A percentile compares a stretch with the other conserved stretches of the same genome.
phyloP scores from a whole-genome alignment of 2,329 filamentous ascomycete genomes.

The Phaeosphaeriaceae sp. region DNA sequence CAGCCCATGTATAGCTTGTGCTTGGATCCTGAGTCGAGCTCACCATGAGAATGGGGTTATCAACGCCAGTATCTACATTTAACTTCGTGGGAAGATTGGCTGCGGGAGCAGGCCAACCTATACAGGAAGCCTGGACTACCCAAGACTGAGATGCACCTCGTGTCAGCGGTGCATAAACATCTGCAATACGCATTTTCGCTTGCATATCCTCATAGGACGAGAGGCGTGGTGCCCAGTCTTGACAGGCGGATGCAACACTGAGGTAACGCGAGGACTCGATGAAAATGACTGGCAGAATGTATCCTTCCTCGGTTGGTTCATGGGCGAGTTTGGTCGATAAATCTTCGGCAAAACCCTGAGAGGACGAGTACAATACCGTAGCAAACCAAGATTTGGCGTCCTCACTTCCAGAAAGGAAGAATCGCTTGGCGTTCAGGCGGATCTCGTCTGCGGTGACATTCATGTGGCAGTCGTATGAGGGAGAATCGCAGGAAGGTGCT shows the following conservation, averaged over 20 bases:
- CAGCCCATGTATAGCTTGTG: slow-evolving; percentile 44
- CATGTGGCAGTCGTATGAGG: slow-evolving; percentile 13
- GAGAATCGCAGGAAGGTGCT: slow-evolving; percentile 42
- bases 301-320: not conserved
- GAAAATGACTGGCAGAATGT: not conserved
- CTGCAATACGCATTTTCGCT: slow-evolving; percentile 37
- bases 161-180: slow-evolving; percentile 46
- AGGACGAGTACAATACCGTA: slow-evolving; percentile 35
- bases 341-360: slow-evolving; percentile 47
- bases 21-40: slow-evolving; percentile 53
- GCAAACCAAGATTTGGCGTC: slow-evolving; percentile 21
- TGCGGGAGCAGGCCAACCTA: slow-evolving; percentile 51
- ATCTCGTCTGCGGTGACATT: slow-evolving; percentile 44
- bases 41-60: slow-evolving; percentile 46
- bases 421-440: slow-evolving; percentile 26
- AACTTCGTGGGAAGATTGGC: slow-evolving; percentile 47
- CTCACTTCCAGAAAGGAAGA: not conserved
- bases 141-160: slow-evolving; percentile 47
- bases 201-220: slow-evolving; percentile 26
- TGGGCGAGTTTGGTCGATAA: slow-evolving; percentile 39
- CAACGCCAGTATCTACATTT: slow-evolving; percentile 26
- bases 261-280: not conserved
- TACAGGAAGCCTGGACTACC: slow-evolving; percentile 47
- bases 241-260: slow-evolving; percentile 29
- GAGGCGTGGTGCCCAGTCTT: slow-evolving; percentile 47